Evolutionary conservation across 2,329 filamentous ascomycete genomes (phyloP), one percentile per base, ranked within the genome.

Genomic region (Monosporascus sp.): DNA sequence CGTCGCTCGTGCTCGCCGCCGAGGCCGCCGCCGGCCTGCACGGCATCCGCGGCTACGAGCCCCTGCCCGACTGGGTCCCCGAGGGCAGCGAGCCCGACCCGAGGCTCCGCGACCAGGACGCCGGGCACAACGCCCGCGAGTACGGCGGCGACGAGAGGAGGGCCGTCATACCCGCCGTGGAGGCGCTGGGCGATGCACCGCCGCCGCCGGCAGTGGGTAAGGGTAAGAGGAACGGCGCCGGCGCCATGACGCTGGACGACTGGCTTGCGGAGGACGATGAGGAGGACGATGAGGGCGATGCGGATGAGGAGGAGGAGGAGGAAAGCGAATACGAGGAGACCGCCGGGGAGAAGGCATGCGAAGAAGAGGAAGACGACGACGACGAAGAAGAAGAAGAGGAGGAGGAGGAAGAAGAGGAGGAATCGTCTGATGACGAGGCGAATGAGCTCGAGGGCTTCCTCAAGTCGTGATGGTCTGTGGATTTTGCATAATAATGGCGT

Each of bases 191-290:
- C 59, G 80, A 80, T 22, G 82, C 79, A 1, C 73, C 70, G 53
- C 66, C 67, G 18, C 73, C 70, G 54, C 66, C 67, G n/a, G 55
- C 64, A 8, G 59, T 60, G 22, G 55, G 53, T 20, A 70, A 70
- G 8, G 70, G 67, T 39, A 80, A 73, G 61, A 69, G 72, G 15
- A 85, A 85, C 63, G 81, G 71, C 11, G 68, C 77, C 1, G 78
- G 79, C 49, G 83, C 83, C 41, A 96, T 96, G 79, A 90, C 86
- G 20, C 73, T 99, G 57, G 91, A 97, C 73, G 90, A 96, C 68
- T 97, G 94, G 92, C 76, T 97, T 52, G 90, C 86, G 5, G 88
- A 90, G 64, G 84, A 83, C 44, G 82, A 84, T 17, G 77, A 75
- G 64, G 84, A 83, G 42, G 82, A 84, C 15, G 77, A 75, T 27